Percentiles rank a stretch among this genome's conserved stretches.
Conservation (phyloP, 805 yeast species). For the Candida silvatica region DNA sequence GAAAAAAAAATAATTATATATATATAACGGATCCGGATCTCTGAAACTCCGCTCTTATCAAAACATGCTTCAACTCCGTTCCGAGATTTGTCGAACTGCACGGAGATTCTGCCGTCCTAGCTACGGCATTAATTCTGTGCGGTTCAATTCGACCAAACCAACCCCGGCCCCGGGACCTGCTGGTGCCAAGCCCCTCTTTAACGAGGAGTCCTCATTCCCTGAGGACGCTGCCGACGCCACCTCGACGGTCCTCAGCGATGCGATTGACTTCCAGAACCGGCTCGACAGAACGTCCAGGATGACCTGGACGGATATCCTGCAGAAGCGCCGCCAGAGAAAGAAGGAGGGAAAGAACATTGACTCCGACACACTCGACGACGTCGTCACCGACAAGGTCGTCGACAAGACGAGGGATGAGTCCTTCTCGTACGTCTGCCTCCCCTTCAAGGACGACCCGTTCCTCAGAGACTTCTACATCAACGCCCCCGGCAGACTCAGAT, state of each 20-base stretch:
- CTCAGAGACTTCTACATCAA: conserved; percentile 82
- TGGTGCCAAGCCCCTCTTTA: conserved; percentile 12
- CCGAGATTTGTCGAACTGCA: too few relatives aligned
- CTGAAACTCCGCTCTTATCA: too few relatives aligned
- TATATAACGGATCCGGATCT: too few relatives aligned
- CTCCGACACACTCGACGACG: conserved; percentile 62
- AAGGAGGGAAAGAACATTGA: conserved; percentile 69
- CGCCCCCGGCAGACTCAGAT: conserved; percentile 84
- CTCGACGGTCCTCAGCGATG: conserved; percentile 60
- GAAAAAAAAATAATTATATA: too few relatives aligned
- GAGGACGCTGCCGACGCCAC: conserved; percentile 67
- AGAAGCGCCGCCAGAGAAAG: conserved; percentile 60
- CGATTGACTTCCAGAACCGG: conserved; percentile 40
- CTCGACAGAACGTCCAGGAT: conserved; percentile 32
- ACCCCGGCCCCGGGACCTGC: too few relatives aligned
- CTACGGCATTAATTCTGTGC: too few relatives aligned
- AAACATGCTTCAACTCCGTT: too few relatives aligned
- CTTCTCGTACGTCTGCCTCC: conserved; percentile 58
- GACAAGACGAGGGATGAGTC: conserved; percentile 77
- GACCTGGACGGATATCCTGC: conserved; percentile 83
- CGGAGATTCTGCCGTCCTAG: too few relatives aligned
- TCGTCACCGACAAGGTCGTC: conserved; percentile 58
- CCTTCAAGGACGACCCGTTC: conserved; percentile 78
- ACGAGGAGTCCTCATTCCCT: conserved; percentile 28
- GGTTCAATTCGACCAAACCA: too few relatives aligned